Evolutionary conservation across 306 rosid genomes (phyloP), one percentile per base, ranked within the genome.

Genomic region (Sicyos baderoa): DNA sequence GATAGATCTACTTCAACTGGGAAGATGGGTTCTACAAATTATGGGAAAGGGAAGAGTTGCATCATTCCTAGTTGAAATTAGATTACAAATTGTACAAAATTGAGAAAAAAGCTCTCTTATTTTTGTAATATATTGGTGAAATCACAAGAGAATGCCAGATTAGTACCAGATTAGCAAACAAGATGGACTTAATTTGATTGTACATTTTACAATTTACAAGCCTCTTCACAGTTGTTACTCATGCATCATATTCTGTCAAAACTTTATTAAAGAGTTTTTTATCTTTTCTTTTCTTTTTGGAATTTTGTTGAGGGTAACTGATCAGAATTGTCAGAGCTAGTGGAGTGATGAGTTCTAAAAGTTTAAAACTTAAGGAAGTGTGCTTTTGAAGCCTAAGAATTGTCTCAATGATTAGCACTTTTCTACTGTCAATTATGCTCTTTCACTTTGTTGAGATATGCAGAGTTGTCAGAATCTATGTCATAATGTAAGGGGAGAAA

Each of bases 1-100:
- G 80, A 62, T 66, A 82, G 87, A 76, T 82, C 84, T 2, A 75
- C 52, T 72, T 82, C 83, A 70, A 70, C 81, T 7, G 84, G 84
- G 32, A 78, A 82, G 70, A 54, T 82, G 48, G 74, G 70, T 66
- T 53, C 78, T 68, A 48, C 83, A 17, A 83, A 75, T 70, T 53
- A 76, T 57, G 84, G 45, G 21, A 77, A 76, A 70, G 83, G 79
- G 42, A 79, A 74, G 15, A 64, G 66, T 62, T 79, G 73, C 67
- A 14, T 77, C 54, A 48, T 73, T 77, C 75, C 84, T 32, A 67
- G 68, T 66, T 81, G 70, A 79, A 69, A 75, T 77, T 78, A 79
- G 80, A 60, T 14, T 51, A 19, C 32, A 21, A 55, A 40, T 40
- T 54, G 85, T 76, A 78, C 83, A 79, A 10, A 80, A 35, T 55